Evolutionary conservation across 2,329 filamentous ascomycete species (phyloP).

Genomic region (Dothistroma pini): DNA sequence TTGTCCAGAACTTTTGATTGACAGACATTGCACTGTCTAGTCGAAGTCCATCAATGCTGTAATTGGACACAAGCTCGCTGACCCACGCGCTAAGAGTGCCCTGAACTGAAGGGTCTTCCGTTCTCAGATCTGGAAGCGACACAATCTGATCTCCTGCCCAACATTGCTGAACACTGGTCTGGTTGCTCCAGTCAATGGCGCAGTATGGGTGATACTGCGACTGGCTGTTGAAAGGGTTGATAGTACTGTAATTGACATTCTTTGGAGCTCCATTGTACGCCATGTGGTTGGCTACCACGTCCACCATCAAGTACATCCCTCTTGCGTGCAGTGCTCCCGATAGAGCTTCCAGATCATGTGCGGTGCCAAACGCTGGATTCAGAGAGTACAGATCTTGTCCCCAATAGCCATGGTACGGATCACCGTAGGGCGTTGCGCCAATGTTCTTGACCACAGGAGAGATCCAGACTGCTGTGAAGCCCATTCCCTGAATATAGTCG

Average conservation of each 20-base stretch:
- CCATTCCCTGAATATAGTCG: conserved; percentile 50
- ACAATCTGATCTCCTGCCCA: conserved; percentile 53
- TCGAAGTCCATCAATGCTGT: conserved; percentile 51
- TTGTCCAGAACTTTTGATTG: conserved; percentile 37
- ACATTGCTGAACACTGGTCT: conserved; percentile 41
- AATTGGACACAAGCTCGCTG: conserved; percentile 53
- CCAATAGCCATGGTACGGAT: conserved; percentile 43
- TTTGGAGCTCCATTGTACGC: conserved; percentile 32
- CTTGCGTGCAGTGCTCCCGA: conserved; percentile 43
- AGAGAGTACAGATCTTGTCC: conserved; percentile 27
- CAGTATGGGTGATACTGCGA: conserved; percentile 52
- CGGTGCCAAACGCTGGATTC: conserved; percentile 46
- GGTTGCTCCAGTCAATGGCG: conserved; percentile 52
- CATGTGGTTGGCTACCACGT: conserved; percentile 47
- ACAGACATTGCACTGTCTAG: conserved; percentile 38
- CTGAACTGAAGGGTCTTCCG: conserved; percentile 48
- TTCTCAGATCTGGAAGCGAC: conserved; percentile 59
- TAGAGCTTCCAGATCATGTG: conserved; percentile 43
- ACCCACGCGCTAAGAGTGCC: conserved; percentile 56
- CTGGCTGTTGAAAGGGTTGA: conserved; percentile 39
- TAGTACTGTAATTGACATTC: conserved; percentile 32
- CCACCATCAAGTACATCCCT: conserved; percentile 50
- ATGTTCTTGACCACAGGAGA: conserved; percentile 43
- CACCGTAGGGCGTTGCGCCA: conserved; percentile 37
- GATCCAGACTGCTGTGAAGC: conserved; percentile 44